Evolutionary conservation across 192 early-diverging fungal genomes (phyloP), one percentile per base, ranked within the genome.

Genomic region (Chytriomyces hyalinus): DNA sequence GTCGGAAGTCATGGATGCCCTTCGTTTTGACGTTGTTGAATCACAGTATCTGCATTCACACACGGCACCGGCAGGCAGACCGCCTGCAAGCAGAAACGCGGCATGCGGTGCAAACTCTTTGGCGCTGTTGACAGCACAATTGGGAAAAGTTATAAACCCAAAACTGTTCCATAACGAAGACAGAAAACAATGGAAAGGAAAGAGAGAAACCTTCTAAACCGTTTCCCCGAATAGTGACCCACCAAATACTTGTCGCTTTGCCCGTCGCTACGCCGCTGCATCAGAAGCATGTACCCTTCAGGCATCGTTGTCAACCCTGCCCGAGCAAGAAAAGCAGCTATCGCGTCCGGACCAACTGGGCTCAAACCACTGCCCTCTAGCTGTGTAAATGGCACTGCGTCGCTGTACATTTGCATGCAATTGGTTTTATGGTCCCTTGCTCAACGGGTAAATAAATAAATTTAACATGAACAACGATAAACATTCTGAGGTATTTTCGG

Each of bases 171-270:
- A 36, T 20, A 63, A 46, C 20, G 53, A 36, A 24, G 43, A 3
- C 10, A 0, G 44, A 59, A 49, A 20, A 65, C 15, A 65, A 49
- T 7, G 26, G 17, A 3, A 4, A 36, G 36, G 36, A 36, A 36
- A 36, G 4, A 36, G 0, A 61, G 22, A 13, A 46, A 74, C 72
- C 72, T 74, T 15, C 72, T 6, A 26, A 61, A 74, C 36, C 61
- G 59, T 11, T 49, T 11, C 51, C 72, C 72, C 15, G 22, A 15
- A 7, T n/a, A 22, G 45, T 74, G 72, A 13, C 72, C 72, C 20
- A 47, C 63, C 17, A 74, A 61, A 48, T 74, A 74, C 61, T 61
- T 64, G 61, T 74, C 72, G 36, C 63, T 46, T 15, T 74, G 72
- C 45, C 22, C 17, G 26, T 11, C 28, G 8, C 61, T 10, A 7